phyloP scores from a whole-genome alignment of 83 land plant species.

The Diphasiastrum complanatum region DNA sequence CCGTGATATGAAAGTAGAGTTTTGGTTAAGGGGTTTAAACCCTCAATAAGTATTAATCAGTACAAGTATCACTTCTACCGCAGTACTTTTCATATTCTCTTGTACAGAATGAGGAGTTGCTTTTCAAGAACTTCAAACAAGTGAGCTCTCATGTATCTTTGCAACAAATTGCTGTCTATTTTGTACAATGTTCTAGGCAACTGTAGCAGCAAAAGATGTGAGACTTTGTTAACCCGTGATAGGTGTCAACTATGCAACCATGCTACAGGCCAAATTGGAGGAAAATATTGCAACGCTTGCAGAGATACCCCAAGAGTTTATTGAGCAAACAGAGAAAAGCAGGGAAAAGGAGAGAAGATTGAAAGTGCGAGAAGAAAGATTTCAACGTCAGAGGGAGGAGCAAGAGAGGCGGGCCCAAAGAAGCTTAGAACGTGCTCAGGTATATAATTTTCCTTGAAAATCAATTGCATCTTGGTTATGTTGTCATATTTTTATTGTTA shows the following conservation, averaged over 20 bases:
- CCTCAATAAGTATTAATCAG: too few relatives aligned
- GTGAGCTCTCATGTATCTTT: too few relatives aligned
- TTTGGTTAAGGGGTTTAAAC: too few relatives aligned
- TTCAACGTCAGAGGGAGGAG: conserved; percentile 16
- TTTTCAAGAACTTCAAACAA: too few relatives aligned
- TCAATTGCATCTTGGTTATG: neutral
- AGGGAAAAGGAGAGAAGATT: conserved; percentile 35
- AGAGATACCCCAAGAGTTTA: conserved; percentile 22
- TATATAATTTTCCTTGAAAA: neutral
- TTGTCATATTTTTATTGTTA: neutral
- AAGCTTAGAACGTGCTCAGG: conserved; percentile 32
- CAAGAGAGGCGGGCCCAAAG: conserved; percentile 28
- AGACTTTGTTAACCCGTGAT: too few relatives aligned
- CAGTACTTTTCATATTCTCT: too few relatives aligned
- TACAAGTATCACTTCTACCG: too few relatives aligned
- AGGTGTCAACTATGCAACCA: neutral
- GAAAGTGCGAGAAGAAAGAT: conserved; percentile 25
- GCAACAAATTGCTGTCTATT: too few relatives aligned
- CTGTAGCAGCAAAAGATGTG: too few relatives aligned
- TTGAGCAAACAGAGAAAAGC: conserved; percentile 27
- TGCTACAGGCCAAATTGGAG: conserved; percentile 24
- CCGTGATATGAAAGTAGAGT: too few relatives aligned
- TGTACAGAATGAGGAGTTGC: too few relatives aligned
- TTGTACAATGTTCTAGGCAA: too few relatives aligned
- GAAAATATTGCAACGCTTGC: conserved; percentile 20